phyloP scores from a whole-genome alignment of 345 rosid species.

The Xanthoceras sorbifolium region DNA sequence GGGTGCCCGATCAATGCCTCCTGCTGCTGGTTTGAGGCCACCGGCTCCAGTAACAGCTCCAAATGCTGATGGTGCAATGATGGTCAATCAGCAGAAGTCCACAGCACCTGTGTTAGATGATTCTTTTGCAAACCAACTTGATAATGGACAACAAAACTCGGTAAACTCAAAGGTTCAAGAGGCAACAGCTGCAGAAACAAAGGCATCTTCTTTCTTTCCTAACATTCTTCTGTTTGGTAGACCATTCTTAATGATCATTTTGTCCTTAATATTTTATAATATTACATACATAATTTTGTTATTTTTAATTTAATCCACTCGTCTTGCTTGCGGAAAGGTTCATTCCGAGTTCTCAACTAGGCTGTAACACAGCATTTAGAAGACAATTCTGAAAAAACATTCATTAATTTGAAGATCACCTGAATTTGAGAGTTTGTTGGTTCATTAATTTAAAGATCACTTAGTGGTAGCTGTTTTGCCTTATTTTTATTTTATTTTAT shows the following conservation, averaged over 20 bases:
- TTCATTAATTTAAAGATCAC: not conserved
- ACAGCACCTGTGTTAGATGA: constrained; percentile 50
- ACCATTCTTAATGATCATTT: not conserved
- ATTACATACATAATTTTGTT: not conserved
- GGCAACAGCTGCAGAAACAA: constrained; percentile 49
- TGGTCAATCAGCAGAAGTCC: constrained; percentile 54
- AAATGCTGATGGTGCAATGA: constrained; percentile 40
- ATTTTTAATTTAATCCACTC: not conserved
- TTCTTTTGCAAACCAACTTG: constrained; percentile 59
- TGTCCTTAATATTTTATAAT: not conserved
- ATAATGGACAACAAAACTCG: constrained; percentile 42
- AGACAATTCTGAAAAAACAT: no score
- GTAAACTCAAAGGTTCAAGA: constrained; percentile 46
- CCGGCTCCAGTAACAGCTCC: constrained; percentile 51
- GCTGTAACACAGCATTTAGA: not conserved
- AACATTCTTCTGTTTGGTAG: not conserved
- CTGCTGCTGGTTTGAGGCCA: constrained; percentile 67
- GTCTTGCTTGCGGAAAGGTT: not conserved
- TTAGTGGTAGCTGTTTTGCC: not conserved
- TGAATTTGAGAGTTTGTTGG: no score
- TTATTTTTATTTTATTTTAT: not conserved
- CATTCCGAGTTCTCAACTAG: not conserved
- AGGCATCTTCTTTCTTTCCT: constrained; percentile 43
- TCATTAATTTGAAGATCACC: not conserved
- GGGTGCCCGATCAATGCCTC: constrained; percentile 56